A percentile compares a stretch with the other conserved stretches of the same genome.
Conservation (phyloP, 768 basidiomycete genomes). For the Hericium erinaceus region DNA sequence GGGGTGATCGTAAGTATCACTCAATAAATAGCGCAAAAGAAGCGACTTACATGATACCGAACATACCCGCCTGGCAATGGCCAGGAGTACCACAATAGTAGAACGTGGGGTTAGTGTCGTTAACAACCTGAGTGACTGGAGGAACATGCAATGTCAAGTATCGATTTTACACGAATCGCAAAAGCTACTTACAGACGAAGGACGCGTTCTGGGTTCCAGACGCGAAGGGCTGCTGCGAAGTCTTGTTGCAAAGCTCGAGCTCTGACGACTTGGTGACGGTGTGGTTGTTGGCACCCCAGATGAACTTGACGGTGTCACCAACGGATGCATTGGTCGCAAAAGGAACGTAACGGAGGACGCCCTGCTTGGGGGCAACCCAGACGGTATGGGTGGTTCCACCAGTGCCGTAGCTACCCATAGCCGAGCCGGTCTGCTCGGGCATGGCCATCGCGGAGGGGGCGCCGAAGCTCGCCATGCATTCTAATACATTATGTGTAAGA, state of each 20-base stretch:
- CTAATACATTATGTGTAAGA: slow-evolving; percentile 22
- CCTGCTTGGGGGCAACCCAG: slow-evolving; percentile 69
- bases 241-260: slow-evolving; percentile 67
- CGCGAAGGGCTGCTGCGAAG: slow-evolving; percentile 45
- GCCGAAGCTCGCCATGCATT: slow-evolving; percentile 60
- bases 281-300: slow-evolving; percentile 74
- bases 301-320: slow-evolving; percentile 68
- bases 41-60: slow-evolving; percentile 46
- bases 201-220: slow-evolving; percentile 55
- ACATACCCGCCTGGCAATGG: slow-evolving; percentile 83
- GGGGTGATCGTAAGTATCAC: neutral
- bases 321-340: slow-evolving; percentile 68
- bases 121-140: slow-evolving; percentile 58
- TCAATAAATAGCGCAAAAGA: neutral
- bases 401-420: slow-evolving; percentile 28
- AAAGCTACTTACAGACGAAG: slow-evolving; percentile 41
- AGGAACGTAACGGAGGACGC: slow-evolving; percentile 67
- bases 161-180: neutral
- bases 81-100: slow-evolving; percentile 63
- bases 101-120: slow-evolving; percentile 63
- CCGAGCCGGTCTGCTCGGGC: slow-evolving; percentile 17
- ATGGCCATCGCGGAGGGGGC: slow-evolving; percentile 22
- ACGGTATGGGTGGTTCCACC: slow-evolving; percentile 59
- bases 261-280: slow-evolving; percentile 74
- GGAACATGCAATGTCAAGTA: slow-evolving; percentile 11